Conservation (phyloP, 2,329 filamentous ascomycete species). For the Setomelanomma holmii region DNA sequence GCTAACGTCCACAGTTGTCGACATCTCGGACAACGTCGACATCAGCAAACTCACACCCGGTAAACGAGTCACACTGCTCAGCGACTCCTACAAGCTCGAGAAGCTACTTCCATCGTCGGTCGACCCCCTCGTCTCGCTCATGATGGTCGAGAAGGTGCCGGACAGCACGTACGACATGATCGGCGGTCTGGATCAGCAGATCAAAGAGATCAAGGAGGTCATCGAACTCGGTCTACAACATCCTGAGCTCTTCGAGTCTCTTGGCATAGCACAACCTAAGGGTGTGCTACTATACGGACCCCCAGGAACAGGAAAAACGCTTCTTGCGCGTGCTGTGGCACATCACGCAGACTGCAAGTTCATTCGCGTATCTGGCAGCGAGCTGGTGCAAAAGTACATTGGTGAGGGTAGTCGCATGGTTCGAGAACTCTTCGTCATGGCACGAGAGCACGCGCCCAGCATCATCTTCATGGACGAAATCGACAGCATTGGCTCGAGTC, state of each 20-base stretch:
- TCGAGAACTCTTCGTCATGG: conserved; percentile 98
- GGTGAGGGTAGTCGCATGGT: conserved; percentile 98
- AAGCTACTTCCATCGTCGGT: conserved; percentile 98
- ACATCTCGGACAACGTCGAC: conserved; percentile 93
- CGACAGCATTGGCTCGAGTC: conserved; percentile 96
- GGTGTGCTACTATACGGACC: conserved; percentile 96
- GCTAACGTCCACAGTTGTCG: conserved; percentile 72
- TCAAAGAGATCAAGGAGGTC: conserved; percentile 99
- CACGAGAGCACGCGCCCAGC: conserved; percentile 93
- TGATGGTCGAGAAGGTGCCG: conserved; percentile 99
- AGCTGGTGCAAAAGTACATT: conserved; percentile 99
- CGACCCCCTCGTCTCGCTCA: conserved; percentile 96
- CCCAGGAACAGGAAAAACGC: conserved; percentile 95
- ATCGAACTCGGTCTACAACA: conserved; percentile 99
- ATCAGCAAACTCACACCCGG: conserved; percentile 94
- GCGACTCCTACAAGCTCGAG: conserved; percentile 97
- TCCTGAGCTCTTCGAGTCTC: conserved; percentile 97
- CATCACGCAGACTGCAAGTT: conserved; percentile 99
- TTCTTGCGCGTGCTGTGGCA: conserved; percentile 92
- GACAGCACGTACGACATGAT: conserved; percentile 99
- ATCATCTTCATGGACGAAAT: conserved; percentile 99
- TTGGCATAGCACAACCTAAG: conserved; percentile 97
- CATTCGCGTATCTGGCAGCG: conserved; percentile 93
- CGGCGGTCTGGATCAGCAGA: conserved; percentile 96
- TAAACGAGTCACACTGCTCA: conserved; percentile 95